Conservation (phyloP, 345 rosid genomes). For the Camelina hispida region DNA sequence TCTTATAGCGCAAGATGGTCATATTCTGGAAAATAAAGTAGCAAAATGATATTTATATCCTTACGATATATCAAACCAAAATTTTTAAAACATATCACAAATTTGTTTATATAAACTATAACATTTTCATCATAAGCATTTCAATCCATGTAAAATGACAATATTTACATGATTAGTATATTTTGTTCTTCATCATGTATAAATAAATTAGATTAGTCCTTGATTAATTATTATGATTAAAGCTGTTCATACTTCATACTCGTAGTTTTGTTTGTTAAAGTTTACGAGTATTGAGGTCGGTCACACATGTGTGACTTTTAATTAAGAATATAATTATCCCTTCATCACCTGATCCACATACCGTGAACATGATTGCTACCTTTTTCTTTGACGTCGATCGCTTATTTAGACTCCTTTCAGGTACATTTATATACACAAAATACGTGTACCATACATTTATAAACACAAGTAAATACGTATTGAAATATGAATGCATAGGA, state of each 20-base stretch:
- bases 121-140: no score
- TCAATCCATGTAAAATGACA: background rate
- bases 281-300: slow-evolving; percentile 39
- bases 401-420: background rate
- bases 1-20: background rate
- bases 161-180: background rate
- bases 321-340: slow-evolving; percentile 10
- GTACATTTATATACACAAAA: background rate
- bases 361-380: slow-evolving; percentile 32
- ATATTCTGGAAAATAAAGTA: background rate
- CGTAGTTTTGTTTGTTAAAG: background rate
- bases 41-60: background rate
- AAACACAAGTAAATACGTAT: background rate
- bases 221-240: no score
- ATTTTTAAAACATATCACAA: no score
- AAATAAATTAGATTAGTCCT: background rate
- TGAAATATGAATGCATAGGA: background rate
- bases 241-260: no score
- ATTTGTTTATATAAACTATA: no score
- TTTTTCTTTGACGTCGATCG: slow-evolving; percentile 17
- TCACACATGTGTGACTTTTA: slow-evolving; percentile 35
- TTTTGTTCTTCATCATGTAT: background rate
- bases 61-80: no score
- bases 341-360: background rate
- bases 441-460: background rate